Evolutionary conservation across 805 yeast species (phyloP).

Genomic region (Lipomyces yamadae): DNA sequence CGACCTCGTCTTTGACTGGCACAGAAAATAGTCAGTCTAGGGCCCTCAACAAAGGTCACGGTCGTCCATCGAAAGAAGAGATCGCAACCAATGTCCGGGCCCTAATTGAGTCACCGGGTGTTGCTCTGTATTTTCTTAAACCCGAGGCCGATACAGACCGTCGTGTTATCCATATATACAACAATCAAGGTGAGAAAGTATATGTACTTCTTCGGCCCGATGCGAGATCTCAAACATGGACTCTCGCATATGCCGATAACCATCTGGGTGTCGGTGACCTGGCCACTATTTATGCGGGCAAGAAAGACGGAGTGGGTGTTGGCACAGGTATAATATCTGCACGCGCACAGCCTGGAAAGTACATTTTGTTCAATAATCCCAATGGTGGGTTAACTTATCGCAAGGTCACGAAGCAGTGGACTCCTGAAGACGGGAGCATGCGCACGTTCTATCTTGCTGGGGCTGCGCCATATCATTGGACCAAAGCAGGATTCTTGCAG

Average conservation of each 20-base stretch:
- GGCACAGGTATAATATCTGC: constrained; percentile 35
- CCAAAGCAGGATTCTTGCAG: constrained; percentile 29
- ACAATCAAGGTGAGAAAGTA: constrained; percentile 33
- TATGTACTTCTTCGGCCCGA: constrained; percentile 33
- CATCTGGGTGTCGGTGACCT: constrained; percentile 20
- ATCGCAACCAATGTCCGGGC: constrained; percentile 5
- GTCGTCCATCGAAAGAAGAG: constrained; percentile 2
- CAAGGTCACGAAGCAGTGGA: constrained; percentile 35
- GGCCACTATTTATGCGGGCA: constrained; percentile 37
- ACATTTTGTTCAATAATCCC: constrained; percentile 33
- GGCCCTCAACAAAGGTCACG: background rate
- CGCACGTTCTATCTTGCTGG: constrained; percentile 32
- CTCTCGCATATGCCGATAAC: constrained; percentile 32
- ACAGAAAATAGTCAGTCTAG: background rate
- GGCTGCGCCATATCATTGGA: constrained; percentile 34
- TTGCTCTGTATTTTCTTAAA: constrained; percentile 27
- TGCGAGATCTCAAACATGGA: constrained; percentile 32
- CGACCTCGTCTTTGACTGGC: background rate
- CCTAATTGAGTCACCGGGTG: constrained; percentile 17
- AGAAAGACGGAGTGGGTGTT: constrained; percentile 26
- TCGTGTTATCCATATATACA: constrained; percentile 28
- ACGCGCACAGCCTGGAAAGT: constrained; percentile 36
- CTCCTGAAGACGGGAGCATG: constrained; percentile 30
- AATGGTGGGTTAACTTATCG: constrained; percentile 35
- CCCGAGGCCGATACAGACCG: constrained; percentile 31